Evolutionary conservation across 495 filamentous ascomycete species (phyloP).

Genomic region (Gamarada debralockiae): DNA sequence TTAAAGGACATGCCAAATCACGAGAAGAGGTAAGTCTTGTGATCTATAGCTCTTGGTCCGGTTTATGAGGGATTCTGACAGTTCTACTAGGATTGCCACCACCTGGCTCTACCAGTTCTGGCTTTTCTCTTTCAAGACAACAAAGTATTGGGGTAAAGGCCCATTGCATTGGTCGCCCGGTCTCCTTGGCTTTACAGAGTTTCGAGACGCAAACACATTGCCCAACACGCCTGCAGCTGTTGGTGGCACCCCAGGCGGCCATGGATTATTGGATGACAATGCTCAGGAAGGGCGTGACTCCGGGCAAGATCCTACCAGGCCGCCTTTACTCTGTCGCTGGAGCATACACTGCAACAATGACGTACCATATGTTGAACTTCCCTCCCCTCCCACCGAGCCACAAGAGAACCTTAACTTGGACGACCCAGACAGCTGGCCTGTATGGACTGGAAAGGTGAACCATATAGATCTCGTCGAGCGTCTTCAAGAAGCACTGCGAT

Average conservation of each 20-base stretch:
- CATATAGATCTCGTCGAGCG: conserved; percentile 12
- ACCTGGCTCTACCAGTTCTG: conserved; percentile 40
- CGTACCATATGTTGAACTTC: background rate
- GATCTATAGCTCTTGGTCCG: background rate
- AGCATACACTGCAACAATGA: conserved; percentile 24
- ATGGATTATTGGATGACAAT: background rate
- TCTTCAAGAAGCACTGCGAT: conserved; percentile 26
- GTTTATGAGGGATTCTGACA: background rate
- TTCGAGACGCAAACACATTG: conserved; percentile 5
- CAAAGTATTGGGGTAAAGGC: conserved; percentile 38
- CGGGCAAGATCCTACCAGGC: background rate
- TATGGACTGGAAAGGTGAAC: conserved; percentile 21
- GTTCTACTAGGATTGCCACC: conserved; percentile 20
- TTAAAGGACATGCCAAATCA: conserved; percentile 22
- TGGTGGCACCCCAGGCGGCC: conserved; percentile 4
- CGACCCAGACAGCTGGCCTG: conserved; percentile 27
- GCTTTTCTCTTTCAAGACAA: conserved; percentile 37
- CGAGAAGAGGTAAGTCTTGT: conserved; percentile 24
- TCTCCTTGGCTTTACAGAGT: conserved; percentile 17
- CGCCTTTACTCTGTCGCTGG: conserved; percentile 28
- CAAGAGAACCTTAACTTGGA: conserved; percentile 11
- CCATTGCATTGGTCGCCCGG: conserved; percentile 30
- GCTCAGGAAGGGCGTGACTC: background rate
- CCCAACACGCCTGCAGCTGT: background rate
- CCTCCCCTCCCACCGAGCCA: conserved; percentile 10